phyloP scores from a whole-genome alignment of 192 early-diverging fungal genomes.

The Coemansia sp. region DNA sequence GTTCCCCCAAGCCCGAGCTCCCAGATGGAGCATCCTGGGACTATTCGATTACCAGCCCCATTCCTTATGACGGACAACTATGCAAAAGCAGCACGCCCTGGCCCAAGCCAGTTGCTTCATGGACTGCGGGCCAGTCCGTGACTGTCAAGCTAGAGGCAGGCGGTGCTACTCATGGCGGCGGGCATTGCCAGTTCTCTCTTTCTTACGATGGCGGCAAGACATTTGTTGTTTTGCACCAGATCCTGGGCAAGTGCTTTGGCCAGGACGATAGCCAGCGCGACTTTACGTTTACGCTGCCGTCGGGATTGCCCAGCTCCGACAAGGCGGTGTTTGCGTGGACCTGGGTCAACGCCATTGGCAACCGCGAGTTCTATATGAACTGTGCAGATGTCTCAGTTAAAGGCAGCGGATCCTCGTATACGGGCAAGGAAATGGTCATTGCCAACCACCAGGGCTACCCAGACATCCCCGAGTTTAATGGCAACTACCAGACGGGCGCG shows the following conservation, averaged over 20 bases:
- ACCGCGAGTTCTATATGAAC: constrained; percentile 73
- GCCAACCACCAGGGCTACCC: constrained; percentile 57
- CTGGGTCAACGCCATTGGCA: constrained; percentile 71
- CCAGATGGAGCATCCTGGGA: constrained; percentile 46
- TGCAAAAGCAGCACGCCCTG: constrained; percentile 51
- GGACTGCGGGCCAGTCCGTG: constrained; percentile 51
- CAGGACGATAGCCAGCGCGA: constrained; percentile 13
- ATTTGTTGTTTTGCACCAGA: constrained; percentile 55
- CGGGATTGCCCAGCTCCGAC: constrained; percentile 44
- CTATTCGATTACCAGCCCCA: constrained; percentile 28
- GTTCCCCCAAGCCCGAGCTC: constrained; percentile 30
- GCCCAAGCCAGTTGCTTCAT: constrained; percentile 23
- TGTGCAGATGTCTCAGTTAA: constrained; percentile 68
- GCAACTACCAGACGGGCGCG: constrained; percentile 33
- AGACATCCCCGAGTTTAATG: constrained; percentile 54
- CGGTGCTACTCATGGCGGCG: constrained; percentile 53
- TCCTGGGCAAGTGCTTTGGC: constrained; percentile 51
- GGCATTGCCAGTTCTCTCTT: constrained; percentile 61
- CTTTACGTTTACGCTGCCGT: constrained; percentile 57
- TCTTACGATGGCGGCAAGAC: constrained; percentile 58
- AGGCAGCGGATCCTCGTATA: constrained; percentile 38
- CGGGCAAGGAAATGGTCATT: constrained; percentile 55
- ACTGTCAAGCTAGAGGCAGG: constrained; percentile 43
- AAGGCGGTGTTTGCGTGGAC: constrained; percentile 59
- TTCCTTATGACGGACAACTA: constrained; percentile 12